Base-by-base conservation (phyloP, 495 filamentous ascomycete species). In the Daldinia loculata region DNA sequence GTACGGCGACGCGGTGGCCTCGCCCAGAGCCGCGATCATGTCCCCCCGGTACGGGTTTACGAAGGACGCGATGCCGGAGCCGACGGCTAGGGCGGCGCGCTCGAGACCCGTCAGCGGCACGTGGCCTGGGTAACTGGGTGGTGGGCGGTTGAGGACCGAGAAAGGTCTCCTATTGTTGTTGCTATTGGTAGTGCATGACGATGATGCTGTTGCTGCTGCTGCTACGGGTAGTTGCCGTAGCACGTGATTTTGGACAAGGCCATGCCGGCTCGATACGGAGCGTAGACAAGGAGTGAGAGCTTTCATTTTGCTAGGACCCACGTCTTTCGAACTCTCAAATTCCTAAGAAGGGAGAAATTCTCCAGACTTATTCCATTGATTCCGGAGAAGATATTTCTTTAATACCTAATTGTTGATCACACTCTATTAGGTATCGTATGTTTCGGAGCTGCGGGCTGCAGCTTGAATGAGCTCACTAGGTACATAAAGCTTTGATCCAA, bases 1-100 rank as follows among this genome's bases (percentile, higher is more conserved):
- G 84, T 93, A 97, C 29, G 96, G 95, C 34, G 93, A 92, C 57
- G 94, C 92, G 4, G 95, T 98, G 39, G 93, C 88, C 85, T 99
- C 95, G 76, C 94, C 96, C 15, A 97, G 89, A 26, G 93, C 86
- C 24, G 95, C 96, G 69, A 99, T 97, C 55, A 99, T 88, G 83
- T 99, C 95, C 76, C 85, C 92, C 75, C 96, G 87, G 59, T 91
- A 82, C 0, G 94, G 95, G 76, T 98, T 90, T 0, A 91, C 67
- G 19, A 98, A 84, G 48, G 92, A 92, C 57, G 89, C 86, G 9
- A 98, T 74, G 29, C 93, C 94, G 14, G 93, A 95, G 24, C 94
- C 94, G 58, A 95, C 75, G 14, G 94, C 92, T 1, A 99, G 85
- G 24, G 88, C 89, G 64, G 86, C 86, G 52, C 90, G 89, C 81